Evolutionary conservation across 805 yeast species (phyloP), one percentile per base, ranked within the genome.

Genomic region (Saturnispora zaruensis): DNA sequence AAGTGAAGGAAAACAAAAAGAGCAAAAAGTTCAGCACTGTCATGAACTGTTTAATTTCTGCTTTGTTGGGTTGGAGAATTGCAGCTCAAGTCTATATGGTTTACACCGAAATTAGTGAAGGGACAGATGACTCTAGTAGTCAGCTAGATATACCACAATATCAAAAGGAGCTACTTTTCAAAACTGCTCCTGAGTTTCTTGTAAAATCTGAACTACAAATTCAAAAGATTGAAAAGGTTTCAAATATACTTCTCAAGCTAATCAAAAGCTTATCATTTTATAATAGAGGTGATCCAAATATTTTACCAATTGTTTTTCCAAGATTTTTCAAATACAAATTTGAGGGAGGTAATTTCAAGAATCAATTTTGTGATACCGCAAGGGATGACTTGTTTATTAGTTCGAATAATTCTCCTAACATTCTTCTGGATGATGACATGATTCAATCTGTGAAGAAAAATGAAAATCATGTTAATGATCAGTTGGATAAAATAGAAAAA

Each of bases 301-400:
- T 65, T 14, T 53, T 82, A 33, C 93, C 91, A 0, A 84, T 83
- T 60, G 67, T 81, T 2, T 78, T 81, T 55, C 89, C 93, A 7
- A 71, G 93, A 52, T 82, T 84, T 57, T 65, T 85, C 18, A 71
- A 75, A 40, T 79, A 80, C 26, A 78, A 76, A 49, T 84, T 81
- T 61, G 81, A 81, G 56, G 91, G 89, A 16, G 91, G 90, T n/a
- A 81, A 82, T 53, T 84, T 89, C 83, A 75, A 78, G 44, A 84
- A 83, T 57, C 87, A 86, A 24, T 82, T 82, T 55, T 76, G 78
- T 55, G 58, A 49, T 49, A 53, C 16, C 40, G 3, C 24, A 7
- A 33, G 54, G 33, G 71, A 67, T 45, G 67, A 67, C 21, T 63
- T 70, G 34, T 72, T 57, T 36, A 54, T 56, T 9, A 56, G 57